A percentile compares a stretch with the other conserved stretches of the same genome.
Conservation (phyloP, 345 rosid species). For the Draba incana region DNA sequence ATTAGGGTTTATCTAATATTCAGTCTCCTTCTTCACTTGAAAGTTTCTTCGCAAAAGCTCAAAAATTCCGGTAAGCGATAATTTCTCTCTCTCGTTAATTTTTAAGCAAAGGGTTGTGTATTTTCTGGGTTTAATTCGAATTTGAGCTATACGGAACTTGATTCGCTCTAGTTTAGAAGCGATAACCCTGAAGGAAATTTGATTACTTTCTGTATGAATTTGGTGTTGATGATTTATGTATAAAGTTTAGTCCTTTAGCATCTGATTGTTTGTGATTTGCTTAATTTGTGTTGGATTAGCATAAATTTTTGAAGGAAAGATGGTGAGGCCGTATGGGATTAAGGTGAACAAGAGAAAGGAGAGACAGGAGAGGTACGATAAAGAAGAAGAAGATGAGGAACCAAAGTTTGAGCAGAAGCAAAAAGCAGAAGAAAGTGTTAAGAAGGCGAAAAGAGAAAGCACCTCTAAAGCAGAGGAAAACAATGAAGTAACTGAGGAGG, state of each 20-base stretch:
- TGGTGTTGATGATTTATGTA: background rate
- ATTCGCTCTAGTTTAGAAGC: background rate
- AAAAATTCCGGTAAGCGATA: conserved; percentile 11
- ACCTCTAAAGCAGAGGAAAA: conserved; percentile 29
- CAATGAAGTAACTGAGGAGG: conserved; percentile 35
- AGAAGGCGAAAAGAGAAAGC: conserved; percentile 36
- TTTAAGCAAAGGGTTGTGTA: background rate
- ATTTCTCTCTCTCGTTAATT: background rate
- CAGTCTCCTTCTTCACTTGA: conserved; percentile 25
- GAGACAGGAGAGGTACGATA: conserved; percentile 59
- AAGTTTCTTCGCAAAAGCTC: conserved; percentile 26
- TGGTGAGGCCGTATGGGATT: conserved; percentile 68
- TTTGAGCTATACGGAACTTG: background rate
- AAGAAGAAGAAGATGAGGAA: conserved; percentile 47
- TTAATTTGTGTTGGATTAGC: conserved; percentile 12
- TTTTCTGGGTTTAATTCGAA: background rate
- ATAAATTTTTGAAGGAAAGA: conserved; percentile 28
- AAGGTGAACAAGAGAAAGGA: conserved; percentile 72
- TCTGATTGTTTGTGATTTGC: background rate
- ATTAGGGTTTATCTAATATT: conserved; percentile 37
- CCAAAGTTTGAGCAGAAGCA: conserved; percentile 37
- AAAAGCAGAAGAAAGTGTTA: conserved; percentile 33
- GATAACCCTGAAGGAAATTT: background rate
- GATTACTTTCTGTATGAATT: conserved; percentile 6
- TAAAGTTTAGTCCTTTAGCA: conserved; percentile 20